phyloP scores from a whole-genome alignment of 2,329 filamentous ascomycete species.

The Fonsecaea multimorphosa region DNA sequence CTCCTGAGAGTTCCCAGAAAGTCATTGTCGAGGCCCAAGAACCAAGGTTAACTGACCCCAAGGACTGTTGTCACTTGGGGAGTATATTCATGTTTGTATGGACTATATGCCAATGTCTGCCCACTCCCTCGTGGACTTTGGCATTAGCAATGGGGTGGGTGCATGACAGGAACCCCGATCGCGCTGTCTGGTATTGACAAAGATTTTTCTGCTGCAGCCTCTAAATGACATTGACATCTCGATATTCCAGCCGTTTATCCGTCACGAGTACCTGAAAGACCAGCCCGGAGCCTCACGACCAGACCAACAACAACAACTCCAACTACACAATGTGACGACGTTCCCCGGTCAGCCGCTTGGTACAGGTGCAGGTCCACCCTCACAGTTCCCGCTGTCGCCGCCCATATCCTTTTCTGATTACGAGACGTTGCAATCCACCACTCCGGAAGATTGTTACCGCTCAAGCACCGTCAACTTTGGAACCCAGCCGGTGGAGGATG shows the following conservation, averaged over 20 bases:
- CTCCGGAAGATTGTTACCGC: background rate
- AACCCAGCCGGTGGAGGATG: background rate
- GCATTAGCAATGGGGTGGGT: background rate
- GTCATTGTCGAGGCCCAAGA: background rate
- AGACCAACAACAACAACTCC: background rate
- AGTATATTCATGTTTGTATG: background rate
- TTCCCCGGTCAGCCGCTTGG: background rate
- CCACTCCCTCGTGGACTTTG: conserved; percentile 5
- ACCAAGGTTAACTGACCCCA: background rate
- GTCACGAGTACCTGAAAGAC: background rate
- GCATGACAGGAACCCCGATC: background rate
- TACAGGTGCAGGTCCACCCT: background rate
- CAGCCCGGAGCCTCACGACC: background rate
- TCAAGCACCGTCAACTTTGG: background rate
- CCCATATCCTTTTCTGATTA: background rate
- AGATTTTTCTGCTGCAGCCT: background rate
- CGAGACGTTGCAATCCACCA: background rate
- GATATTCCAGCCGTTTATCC: conserved; percentile 1
- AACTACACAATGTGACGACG: background rate
- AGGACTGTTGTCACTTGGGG: background rate
- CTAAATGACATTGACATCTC: background rate
- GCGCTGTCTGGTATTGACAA: conserved; percentile 2
- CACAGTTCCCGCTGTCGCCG: background rate
- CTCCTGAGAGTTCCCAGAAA: too few species aligned
- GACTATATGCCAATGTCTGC: conserved; percentile 5